These are phyloP conservation scores for Cenchrus americanus DNA, from an alignment of 176 grass and related monocot genomes.

Conservation along the genomic window DNA sequence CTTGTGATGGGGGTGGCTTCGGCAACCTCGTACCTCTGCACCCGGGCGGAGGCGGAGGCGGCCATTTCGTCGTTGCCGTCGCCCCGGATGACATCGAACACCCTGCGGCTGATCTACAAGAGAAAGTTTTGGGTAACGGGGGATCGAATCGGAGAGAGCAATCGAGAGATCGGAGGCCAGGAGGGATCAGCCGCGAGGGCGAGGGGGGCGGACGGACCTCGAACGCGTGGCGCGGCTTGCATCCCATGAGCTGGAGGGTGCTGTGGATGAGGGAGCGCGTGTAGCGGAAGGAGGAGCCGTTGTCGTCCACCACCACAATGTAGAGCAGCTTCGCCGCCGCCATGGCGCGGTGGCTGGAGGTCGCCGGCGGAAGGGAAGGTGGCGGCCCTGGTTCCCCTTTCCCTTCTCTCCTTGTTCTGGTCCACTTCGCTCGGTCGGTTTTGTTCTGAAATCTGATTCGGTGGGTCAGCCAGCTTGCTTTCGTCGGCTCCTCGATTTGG, in stretches of 20 bases:
- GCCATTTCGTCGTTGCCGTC: constrained; percentile 36
- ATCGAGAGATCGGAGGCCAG: too few relatives aligned
- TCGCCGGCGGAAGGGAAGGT: constrained; percentile 25
- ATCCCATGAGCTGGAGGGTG: constrained; percentile 93
- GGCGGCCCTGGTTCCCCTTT: constrained; percentile 6
- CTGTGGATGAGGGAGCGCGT: constrained; percentile 83
- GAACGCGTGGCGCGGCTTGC: constrained; percentile 87
- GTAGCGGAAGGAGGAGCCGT: constrained; percentile 75
- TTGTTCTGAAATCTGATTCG: not conserved
- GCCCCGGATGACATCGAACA: constrained; percentile 71
- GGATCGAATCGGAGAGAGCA: constrained; percentile 4
- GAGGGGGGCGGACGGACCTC: constrained; percentile 51
- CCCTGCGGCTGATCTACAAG: constrained; percentile 76
- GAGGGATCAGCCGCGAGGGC: not conserved
- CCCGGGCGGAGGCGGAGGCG: not conserved
- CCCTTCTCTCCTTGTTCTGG: too few relatives aligned
- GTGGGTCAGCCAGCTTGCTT: not conserved
- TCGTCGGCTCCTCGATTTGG: not conserved
- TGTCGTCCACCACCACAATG: constrained; percentile 79
- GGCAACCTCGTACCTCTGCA: constrained; percentile 52
- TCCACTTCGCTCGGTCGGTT: not conserved
- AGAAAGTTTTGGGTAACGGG: not conserved
- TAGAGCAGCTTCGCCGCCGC: constrained; percentile 68
- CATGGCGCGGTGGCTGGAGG: constrained; percentile 36
- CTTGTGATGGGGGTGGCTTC: constrained; percentile 42